phyloP scores from a whole-genome alignment of 371 early-diverging fungal genomes.

The Mortierella sp. region DNA sequence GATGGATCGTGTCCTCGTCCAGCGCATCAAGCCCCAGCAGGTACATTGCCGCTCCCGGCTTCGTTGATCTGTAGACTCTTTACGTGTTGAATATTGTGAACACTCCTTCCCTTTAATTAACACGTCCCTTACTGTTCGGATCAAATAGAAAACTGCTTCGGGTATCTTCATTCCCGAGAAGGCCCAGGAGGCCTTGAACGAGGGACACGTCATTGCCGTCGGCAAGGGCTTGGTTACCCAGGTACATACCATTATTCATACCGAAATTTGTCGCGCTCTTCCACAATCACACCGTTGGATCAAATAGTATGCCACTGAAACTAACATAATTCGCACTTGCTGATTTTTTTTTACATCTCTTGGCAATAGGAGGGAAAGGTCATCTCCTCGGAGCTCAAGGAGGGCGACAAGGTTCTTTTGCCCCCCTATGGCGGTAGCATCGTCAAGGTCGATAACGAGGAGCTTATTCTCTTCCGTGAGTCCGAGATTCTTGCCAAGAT shows the following conservation, averaged over 20 bases:
- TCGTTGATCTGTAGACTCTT: background rate
- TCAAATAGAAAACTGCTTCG: conserved; percentile 88
- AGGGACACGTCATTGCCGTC: conserved; percentile 93
- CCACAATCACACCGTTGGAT: background rate
- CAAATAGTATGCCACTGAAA: background rate
- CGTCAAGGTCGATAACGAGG: conserved; percentile 91
- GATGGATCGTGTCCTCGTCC: conserved; percentile 97
- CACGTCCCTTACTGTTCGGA: background rate
- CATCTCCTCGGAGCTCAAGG: conserved; percentile 85
- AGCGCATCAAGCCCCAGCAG: conserved; percentile 95
- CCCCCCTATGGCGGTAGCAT: conserved; percentile 94
- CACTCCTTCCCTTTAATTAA: background rate
- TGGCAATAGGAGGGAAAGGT: conserved; percentile 79
- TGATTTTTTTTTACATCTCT: background rate
- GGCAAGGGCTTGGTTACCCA: conserved; percentile 93
- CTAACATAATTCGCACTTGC: background rate
- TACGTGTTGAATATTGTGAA: background rate
- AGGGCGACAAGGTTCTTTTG: conserved; percentile 95
- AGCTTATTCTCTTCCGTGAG: conserved; percentile 87
- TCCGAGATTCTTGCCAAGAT: conserved; percentile 95
- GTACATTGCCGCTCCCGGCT: conserved; percentile 60
- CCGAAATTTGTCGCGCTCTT: background rate
- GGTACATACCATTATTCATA: conserved; percentile 35
- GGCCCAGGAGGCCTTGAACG: conserved; percentile 96
- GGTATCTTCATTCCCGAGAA: conserved; percentile 98